These are phyloP conservation scores for Paramecium pentaurelia DNA, from an alignment of 73 alveolate genomes.

Conservation along the genomic window DNA sequence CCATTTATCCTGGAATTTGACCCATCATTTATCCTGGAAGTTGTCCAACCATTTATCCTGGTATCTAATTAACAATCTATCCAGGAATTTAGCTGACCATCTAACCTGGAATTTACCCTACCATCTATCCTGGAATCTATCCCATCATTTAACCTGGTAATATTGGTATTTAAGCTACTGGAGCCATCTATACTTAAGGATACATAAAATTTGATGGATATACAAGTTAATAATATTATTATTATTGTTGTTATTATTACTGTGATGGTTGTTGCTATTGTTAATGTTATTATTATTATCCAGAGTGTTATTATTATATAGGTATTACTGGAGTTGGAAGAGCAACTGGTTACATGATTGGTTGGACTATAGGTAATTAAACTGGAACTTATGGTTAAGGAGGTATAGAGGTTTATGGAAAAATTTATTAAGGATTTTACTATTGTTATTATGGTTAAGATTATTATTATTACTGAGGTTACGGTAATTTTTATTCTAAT, in stretches of 20 bases:
- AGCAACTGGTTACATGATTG: not conserved
- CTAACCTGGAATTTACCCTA: not conserved
- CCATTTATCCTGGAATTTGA: constrained; percentile 1
- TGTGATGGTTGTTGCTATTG: not conserved
- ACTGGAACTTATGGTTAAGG: not conserved
- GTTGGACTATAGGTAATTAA: not conserved
- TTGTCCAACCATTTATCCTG: constrained; percentile 7
- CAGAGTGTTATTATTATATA: not conserved
- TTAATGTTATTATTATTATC: not conserved
- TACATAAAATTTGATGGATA: constrained; percentile 6
- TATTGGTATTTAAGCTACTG: not conserved
- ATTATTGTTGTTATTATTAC: not conserved
- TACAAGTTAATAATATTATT: not conserved
- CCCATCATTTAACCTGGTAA: not conserved
- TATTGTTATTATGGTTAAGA: not conserved
- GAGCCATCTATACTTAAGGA: constrained; percentile 4
- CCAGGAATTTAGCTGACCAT: not conserved
- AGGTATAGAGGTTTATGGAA: not conserved
- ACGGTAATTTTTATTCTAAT: not conserved
- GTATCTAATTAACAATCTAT: not conserved
- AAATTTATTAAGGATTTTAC: not conserved
- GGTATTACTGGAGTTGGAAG: not conserved
- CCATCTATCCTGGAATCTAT: not conserved
- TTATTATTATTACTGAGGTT: not conserved
- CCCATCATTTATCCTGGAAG: not conserved